Evolutionary conservation across 2,329 filamentous ascomycete species (phyloP).

Genomic region (Alternaria consortialis): DNA sequence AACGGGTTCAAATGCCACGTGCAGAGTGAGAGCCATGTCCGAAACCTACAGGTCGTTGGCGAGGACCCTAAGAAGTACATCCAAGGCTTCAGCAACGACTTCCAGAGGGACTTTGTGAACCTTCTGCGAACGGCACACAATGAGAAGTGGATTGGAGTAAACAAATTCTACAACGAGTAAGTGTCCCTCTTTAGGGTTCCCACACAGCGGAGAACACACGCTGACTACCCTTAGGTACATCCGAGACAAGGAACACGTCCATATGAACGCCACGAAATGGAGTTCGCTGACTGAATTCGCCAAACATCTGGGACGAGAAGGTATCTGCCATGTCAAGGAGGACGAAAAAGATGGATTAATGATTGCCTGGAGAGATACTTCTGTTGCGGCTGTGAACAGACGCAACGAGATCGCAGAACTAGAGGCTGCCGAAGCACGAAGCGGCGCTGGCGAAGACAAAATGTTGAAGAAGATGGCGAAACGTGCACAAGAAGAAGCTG

Average conservation of each 20-base stretch:
- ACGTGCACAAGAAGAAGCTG: constrained; percentile 70
- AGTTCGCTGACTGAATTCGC: constrained; percentile 87
- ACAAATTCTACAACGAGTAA: constrained; percentile 91
- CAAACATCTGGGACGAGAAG: constrained; percentile 84
- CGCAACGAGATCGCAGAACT: constrained; percentile 83
- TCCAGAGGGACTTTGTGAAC: constrained; percentile 79
- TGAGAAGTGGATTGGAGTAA: constrained; percentile 87
- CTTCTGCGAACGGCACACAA: constrained; percentile 85
- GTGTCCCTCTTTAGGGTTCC: background rate
- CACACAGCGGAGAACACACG: background rate
- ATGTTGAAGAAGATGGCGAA: constrained; percentile 85
- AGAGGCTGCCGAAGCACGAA: constrained; percentile 86
- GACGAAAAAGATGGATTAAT: constrained; percentile 88
- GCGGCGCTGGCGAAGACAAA: constrained; percentile 87
- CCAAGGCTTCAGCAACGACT: constrained; percentile 81
- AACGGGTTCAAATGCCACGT: constrained; percentile 79
- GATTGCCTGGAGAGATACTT: constrained; percentile 91
- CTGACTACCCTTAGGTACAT: background rate
- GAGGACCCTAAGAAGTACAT: constrained; percentile 87
- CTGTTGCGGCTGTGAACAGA: constrained; percentile 80
- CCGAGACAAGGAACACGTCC: constrained; percentile 2
- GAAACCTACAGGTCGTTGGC: constrained; percentile 79
- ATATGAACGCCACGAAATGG: constrained; percentile 89
- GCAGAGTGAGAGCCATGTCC: constrained; percentile 83
- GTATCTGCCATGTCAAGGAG: constrained; percentile 83